Conservation (phyloP, 148 eudicot genomes). For the Polygonum aviculare region DNA sequence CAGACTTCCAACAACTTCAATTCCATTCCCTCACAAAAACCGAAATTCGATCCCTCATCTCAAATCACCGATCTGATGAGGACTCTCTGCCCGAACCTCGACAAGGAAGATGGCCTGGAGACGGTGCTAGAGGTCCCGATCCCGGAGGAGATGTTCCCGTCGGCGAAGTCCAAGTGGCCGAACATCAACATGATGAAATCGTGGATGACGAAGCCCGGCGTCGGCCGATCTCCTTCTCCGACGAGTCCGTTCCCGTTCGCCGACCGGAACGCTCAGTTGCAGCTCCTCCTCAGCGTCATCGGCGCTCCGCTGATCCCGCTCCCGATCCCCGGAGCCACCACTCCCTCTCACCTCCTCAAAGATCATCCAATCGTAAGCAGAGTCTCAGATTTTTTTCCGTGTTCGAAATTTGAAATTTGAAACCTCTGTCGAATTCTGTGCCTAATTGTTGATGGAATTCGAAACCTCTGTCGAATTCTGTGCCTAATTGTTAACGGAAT, state of each 20-base stretch:
- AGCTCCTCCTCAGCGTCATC: slow-evolving; percentile 71
- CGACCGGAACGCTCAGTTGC: slow-evolving; percentile 37
- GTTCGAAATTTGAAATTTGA: too few relatives aligned
- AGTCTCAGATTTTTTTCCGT: neutral
- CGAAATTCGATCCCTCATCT: neutral
- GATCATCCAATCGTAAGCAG: slow-evolving; percentile 73
- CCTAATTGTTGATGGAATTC: too few relatives aligned
- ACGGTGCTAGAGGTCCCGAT: slow-evolving; percentile 91
- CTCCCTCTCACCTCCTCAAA: slow-evolving; percentile 28
- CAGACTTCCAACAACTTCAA: neutral
- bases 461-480: too few relatives aligned
- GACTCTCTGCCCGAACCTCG: slow-evolving; percentile 74
- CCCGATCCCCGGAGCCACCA: slow-evolving; percentile 34
- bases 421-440: too few relatives aligned
- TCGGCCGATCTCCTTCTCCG: slow-evolving; percentile 17
- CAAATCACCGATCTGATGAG: slow-evolving; percentile 30
- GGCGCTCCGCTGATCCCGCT: slow-evolving; percentile 90
- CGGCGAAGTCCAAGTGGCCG: slow-evolving; percentile 33
- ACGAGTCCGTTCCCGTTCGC: slow-evolving; percentile 21
- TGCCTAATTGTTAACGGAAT: too few relatives aligned
- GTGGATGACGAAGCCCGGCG: slow-evolving; percentile 31
- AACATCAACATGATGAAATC: slow-evolving; percentile 44
- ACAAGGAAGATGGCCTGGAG: slow-evolving; percentile 70
- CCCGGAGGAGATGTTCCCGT: slow-evolving; percentile 68
- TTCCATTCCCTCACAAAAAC: neutral